Evolutionary conservation across 352 stramenopile species (phyloP), one percentile per base, ranked within the genome.

Genomic region (Phytophthora sp.): DNA sequence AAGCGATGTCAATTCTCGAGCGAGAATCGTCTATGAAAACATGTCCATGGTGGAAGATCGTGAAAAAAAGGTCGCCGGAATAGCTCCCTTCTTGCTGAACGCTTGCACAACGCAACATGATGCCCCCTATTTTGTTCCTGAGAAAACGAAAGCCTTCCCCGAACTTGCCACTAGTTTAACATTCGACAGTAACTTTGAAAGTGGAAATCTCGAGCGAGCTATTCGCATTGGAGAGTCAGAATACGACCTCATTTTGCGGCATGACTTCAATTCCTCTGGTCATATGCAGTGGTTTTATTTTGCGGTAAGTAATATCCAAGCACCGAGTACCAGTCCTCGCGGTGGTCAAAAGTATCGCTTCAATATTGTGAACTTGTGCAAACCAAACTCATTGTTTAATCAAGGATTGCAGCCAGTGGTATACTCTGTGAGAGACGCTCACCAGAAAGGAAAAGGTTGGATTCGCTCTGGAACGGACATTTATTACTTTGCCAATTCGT

Each of bases 211-310:
- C 11, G 76, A 88, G n/a, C 68, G 74, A 2, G 87, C 80, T 9
- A 84, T 96, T 53, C 90, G 94, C 39, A 80, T 94, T 9, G 94
- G 87, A 2, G 65, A 86, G 20, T 79, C 56, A 27, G 88, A 98
- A 45, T 98, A 98, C 63, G 94, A 98, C 32, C 74, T 98, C 9
- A 74, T 97, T 9, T 50, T 98, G 12, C 77, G 91, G 4, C 64
- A 77, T 0, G 95, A 98, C 66, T 55, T 96, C 23, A 87, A 98
- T 64, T 97, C 87, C 11, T 69, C 46, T 0, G 79, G 87, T 0
- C 80, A 97, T 49, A 96, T 80, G 63, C 90, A 98, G 70, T 98
- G 95, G 95, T 98, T 98, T 52, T 98, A 98, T 59, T 98, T 98
- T 65, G 79, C 78, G 2, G 69, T 98, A n/a, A 85, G 76, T 43